Evolutionary conservation across 208 protist genomes (phyloP), one percentile per base, ranked within the genome.

Genomic region (Leishmania tropica): DNA sequence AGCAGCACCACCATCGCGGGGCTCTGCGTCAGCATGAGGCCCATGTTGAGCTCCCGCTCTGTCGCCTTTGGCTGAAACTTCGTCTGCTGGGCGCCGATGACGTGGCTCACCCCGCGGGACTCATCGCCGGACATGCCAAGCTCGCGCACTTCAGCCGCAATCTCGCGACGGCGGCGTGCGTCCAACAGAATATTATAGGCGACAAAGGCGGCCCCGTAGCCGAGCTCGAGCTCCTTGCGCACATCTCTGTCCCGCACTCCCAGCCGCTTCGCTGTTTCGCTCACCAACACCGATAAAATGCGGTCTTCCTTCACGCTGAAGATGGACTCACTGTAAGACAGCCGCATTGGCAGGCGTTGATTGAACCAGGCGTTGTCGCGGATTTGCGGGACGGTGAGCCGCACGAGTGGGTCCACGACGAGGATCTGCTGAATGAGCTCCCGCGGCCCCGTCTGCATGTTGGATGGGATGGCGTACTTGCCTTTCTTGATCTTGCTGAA

Each of bases 401-500:
- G 92, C 70, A 93, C 80, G 47, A 98, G 86, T 11, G 96, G 96
- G 83, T 98, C 96, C 2, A 98, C 95, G 67, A 93, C 83, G 74
- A 98, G 92, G 54, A 98, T 93, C 48, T 96, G 88, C 81, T 95
- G 83, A 83, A 98, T 97, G 72, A 98, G 88, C 58, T 96, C 93
- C 24, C 88, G 86, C 21, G 95, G 80, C 6, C 88, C 88, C 15
- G 76, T 42, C 35, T 86, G 78, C 72, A 98, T 89, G 80, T 85
- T 79, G 28, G 80, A 53, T 6, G 96, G 95, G 53, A 98, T 92
- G 24, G 83, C 51, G 85, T 98, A 99, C 70, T 90, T 91, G 58
- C 96, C 96, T 71, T 94, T 93, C 58, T 95, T 93, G 80, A 99
- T 99, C 58, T 98, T 98, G 72, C 83, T 87, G 85, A 99, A 99